These are phyloP conservation scores for Magnolia officinalis DNA, from an alignment of 164 flowering plant genomes.

Conservation along the genomic window DNA sequence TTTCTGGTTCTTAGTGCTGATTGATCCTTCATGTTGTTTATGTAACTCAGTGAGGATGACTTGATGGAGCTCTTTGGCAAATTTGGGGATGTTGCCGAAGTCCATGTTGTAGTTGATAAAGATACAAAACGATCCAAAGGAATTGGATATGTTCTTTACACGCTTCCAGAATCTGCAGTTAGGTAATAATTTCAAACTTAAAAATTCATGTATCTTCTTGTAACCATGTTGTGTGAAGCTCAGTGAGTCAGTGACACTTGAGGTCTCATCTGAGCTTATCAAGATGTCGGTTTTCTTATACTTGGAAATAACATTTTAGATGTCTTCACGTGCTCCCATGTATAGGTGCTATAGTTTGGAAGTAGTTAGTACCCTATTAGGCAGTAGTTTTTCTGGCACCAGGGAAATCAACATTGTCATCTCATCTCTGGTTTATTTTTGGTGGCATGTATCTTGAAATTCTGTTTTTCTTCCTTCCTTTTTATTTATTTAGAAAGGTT, in stretches of 20 bases:
- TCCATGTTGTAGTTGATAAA: slow-evolving; percentile 82
- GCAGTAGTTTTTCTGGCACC: not conserved
- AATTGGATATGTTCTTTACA: slow-evolving; percentile 66
- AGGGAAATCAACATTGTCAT: no score
- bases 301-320: not conserved
- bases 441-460: no score
- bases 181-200: slow-evolving; percentile 41
- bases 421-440: no score
- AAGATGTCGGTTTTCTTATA: no score
- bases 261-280: no score
- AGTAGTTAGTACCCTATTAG: not conserved
- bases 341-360: not conserved
- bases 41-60: slow-evolving; percentile 76
- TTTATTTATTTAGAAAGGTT: no score
- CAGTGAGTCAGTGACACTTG: no score
- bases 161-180: slow-evolving; percentile 66
- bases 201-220: not conserved
- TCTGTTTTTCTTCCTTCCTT: no score
- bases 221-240: not conserved
- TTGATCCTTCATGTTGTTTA: slow-evolving; percentile 8
- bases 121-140: slow-evolving; percentile 86
- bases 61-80: slow-evolving; percentile 62
- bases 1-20: not conserved
- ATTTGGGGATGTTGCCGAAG: slow-evolving; percentile 67
- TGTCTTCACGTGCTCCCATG: not conserved